These are phyloP conservation scores for Ophiostoma tasmaniense DNA, from an alignment of 2,329 filamentous ascomycete species.

Conservation along the genomic window DNA sequence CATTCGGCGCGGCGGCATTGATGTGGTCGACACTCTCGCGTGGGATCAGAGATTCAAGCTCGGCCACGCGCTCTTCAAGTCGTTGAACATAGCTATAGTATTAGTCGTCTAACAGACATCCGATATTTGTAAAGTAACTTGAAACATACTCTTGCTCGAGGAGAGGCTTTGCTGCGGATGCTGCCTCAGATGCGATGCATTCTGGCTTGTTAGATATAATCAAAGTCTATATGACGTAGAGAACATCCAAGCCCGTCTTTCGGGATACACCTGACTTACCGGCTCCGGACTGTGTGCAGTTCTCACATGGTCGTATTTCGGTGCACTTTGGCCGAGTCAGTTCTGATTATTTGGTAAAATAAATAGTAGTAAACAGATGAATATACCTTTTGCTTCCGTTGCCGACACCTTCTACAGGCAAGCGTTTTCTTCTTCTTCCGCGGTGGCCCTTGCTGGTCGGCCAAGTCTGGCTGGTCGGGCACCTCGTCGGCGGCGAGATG, in stretches of 20 bases:
- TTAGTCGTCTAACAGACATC: neutral
- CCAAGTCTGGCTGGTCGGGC: neutral
- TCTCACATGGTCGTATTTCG: constrained; percentile 23
- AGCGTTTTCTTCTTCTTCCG: constrained; percentile 11
- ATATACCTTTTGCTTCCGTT: constrained; percentile 22
- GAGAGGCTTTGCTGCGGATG: neutral
- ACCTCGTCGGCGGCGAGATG: neutral
- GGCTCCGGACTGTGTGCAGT: constrained; percentile 22
- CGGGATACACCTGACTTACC: constrained; percentile 2
- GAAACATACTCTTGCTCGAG: constrained; percentile 1
- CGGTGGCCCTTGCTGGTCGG: neutral
- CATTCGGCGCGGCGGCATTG: neutral
- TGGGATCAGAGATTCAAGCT: constrained; percentile 18
- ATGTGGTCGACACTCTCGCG: constrained; percentile 23
- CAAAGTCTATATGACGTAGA: no score
- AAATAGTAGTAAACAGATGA: neutral
- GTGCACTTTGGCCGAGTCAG: constrained; percentile 18
- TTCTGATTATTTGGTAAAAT: neutral
- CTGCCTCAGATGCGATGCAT: constrained; percentile 1
- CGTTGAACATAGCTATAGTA: constrained; percentile 16
- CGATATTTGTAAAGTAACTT: neutral
- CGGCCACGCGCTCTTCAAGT: constrained; percentile 19
- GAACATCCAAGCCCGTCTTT: no score
- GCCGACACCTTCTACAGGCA: constrained; percentile 21
- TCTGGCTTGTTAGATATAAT: constrained; percentile 3